Evolutionary conservation across 169 alveolate species (phyloP).

Genomic region (Plasmodium billcollinsi): DNA sequence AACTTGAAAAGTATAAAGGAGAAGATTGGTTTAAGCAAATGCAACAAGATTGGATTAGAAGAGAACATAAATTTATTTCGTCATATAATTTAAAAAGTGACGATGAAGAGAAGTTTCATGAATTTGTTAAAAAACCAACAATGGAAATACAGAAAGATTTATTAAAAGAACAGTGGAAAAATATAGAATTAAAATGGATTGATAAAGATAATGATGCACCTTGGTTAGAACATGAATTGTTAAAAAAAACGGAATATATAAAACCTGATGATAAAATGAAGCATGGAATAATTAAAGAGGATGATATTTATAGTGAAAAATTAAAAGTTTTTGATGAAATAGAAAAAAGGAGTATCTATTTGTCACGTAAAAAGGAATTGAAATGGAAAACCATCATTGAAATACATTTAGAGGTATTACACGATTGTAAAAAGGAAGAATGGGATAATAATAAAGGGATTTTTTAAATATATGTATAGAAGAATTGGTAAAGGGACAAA

Average conservation of each 20-base stretch:
- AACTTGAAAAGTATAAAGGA: not conserved
- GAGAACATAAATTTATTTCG: not conserved
- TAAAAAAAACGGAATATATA: too few species aligned
- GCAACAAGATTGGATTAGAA: not conserved
- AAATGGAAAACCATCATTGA: conserved; percentile 3
- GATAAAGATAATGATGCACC: not conserved
- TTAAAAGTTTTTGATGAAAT: too few species aligned
- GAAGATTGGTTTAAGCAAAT: not conserved
- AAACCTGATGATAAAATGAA: too few species aligned
- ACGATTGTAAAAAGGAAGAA: not conserved
- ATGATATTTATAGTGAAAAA: too few species aligned
- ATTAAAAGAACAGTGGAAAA: not conserved
- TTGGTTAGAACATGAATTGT: not conserved
- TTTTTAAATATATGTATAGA: not conserved
- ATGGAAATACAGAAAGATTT: not conserved
- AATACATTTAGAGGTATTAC: not conserved
- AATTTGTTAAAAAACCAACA: not conserved
- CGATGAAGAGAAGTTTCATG: not conserved
- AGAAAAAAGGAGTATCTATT: too few species aligned
- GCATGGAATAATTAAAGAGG: not conserved
- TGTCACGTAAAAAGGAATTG: not conserved
- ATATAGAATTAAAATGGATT: not conserved
- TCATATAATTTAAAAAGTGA: not conserved
- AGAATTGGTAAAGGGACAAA: not conserved
- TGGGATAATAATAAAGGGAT: not conserved